A percentile compares a stretch with the other conserved stretches of the same genome.
Evolutionary conservation across 2,329 filamentous ascomycete species (phyloP).

Genomic region (Davidsoniella virescens): DNA sequence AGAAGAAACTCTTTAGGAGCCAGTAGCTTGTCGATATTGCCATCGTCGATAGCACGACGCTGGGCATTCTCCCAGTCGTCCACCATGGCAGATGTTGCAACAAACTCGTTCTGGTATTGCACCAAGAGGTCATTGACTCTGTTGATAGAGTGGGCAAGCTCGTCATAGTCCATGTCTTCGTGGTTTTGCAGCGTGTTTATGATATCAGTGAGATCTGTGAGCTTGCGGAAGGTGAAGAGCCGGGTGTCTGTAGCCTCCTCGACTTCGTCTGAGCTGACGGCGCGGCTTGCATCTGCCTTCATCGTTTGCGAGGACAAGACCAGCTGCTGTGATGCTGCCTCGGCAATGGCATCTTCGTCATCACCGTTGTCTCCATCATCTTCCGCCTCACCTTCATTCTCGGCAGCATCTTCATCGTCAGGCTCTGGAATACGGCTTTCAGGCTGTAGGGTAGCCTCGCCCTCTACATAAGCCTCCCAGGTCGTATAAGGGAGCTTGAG

Average conservation of each 20-base stretch:
- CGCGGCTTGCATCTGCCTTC: constrained; percentile 13
- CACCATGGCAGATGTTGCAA: constrained; percentile 31
- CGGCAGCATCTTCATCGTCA: constrained; percentile 16
- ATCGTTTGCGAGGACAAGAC: constrained; percentile 1
- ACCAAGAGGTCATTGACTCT: constrained; percentile 29
- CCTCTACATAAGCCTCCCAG: constrained; percentile 26
- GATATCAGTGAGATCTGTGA: constrained; percentile 9
- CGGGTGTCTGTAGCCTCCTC: constrained; percentile 12
- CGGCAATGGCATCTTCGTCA: constrained; percentile 14
- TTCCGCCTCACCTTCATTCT: constrained; percentile 17
- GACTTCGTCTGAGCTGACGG: constrained; percentile 11
- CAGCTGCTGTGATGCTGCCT: not conserved
- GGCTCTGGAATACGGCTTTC: constrained; percentile 18
- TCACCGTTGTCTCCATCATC: constrained; percentile 16
- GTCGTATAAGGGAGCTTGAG: constrained; percentile 21
- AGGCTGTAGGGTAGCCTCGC: constrained; percentile 25
- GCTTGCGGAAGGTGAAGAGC: constrained; percentile 6
- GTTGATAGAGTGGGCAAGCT: constrained; percentile 29
- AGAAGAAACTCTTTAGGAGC: constrained; percentile 19
- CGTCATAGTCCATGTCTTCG: constrained; percentile 30
- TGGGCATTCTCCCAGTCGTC: constrained; percentile 42
- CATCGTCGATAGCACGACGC: constrained; percentile 28
- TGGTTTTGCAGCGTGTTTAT: constrained; percentile 26
- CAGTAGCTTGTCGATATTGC: constrained; percentile 26
- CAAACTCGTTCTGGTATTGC: constrained; percentile 39